These are phyloP conservation scores for Tulasnella sp. DNA, from an alignment of 768 basidiomycete genomes.

Conservation along the genomic window DNA sequence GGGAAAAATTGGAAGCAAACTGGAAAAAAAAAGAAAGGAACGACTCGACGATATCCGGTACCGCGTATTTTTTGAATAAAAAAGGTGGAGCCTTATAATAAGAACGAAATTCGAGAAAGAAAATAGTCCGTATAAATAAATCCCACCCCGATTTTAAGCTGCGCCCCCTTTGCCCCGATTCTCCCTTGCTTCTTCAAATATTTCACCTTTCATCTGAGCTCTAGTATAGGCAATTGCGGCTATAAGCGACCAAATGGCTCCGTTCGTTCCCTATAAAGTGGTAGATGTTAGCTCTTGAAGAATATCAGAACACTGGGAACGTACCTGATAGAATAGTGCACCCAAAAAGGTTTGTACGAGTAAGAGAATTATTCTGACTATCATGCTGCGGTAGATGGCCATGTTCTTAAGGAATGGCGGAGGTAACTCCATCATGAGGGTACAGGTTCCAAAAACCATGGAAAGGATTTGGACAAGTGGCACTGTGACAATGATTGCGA, in stretches of 20 bases:
- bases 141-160: no score
- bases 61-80: no score
- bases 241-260: constrained; percentile 64
- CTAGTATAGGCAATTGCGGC: constrained; percentile 54
- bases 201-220: constrained; percentile 55
- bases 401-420: constrained; percentile 43
- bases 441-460: constrained; percentile 44
- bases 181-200: constrained; percentile 46
- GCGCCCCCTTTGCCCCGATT: not conserved
- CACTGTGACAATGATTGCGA: constrained; percentile 58
- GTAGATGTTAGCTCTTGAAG: not conserved
- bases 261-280: constrained; percentile 58
- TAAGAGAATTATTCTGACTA: constrained; percentile 48
- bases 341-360: constrained; percentile 48
- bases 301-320: constrained; percentile 16
- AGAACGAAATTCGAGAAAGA: no score
- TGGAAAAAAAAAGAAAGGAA: no score
- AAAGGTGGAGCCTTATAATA: no score
- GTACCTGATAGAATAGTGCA: constrained; percentile 65
- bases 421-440: constrained; percentile 63
- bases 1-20: no score
- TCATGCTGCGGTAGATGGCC: constrained; percentile 51
- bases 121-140: no score
- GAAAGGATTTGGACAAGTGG: constrained; percentile 62
- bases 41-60: no score